A percentile compares a stretch with the other conserved stretches of the same genome.
phyloP scores from a whole-genome alignment of 208 protist species.

The Trypanosoma mega region DNA sequence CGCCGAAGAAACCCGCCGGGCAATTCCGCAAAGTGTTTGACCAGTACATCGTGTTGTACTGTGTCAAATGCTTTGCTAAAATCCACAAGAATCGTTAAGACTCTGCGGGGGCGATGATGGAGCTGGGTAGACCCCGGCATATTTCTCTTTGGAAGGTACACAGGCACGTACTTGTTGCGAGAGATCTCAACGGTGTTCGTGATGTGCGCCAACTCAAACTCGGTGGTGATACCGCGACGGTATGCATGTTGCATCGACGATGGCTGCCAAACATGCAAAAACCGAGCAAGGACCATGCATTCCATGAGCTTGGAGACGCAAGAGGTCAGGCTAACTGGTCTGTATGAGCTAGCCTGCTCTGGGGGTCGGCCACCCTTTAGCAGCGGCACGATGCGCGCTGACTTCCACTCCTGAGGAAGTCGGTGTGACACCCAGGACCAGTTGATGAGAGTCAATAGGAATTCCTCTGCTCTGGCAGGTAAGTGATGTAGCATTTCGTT shows the following conservation, averaged over 20 bases:
- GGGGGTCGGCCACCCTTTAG: neutral
- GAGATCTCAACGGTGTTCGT: slow-evolving; percentile 4
- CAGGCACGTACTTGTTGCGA: slow-evolving; percentile 5
- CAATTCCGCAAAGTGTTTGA: neutral
- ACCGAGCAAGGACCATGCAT: neutral
- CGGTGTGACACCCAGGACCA: slow-evolving; percentile 3
- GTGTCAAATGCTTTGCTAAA: slow-evolving; percentile 3
- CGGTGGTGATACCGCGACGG: neutral
- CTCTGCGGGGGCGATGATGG: neutral
- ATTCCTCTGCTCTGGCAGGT: neutral
- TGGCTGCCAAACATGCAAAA: neutral
- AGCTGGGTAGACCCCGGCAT: neutral
- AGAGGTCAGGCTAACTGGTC: slow-evolving; percentile 3
- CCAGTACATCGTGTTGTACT: slow-evolving; percentile 1
- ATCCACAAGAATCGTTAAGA: neutral
- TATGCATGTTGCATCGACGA: neutral
- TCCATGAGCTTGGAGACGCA: neutral
- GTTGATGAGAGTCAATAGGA: slow-evolving; percentile 1
- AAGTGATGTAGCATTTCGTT: slow-evolving; percentile 7
- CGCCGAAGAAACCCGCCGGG: neutral
- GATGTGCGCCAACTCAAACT: slow-evolving; percentile 1
- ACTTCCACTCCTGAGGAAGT: neutral
- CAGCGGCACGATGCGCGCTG: slow-evolving; percentile 4
- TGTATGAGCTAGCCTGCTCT: slow-evolving; percentile 1
- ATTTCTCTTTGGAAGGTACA: slow-evolving; percentile 1